These are phyloP conservation scores for Elongisporangium prolatum DNA, from an alignment of 352 stramenopile genomes.

Conservation along the genomic window DNA sequence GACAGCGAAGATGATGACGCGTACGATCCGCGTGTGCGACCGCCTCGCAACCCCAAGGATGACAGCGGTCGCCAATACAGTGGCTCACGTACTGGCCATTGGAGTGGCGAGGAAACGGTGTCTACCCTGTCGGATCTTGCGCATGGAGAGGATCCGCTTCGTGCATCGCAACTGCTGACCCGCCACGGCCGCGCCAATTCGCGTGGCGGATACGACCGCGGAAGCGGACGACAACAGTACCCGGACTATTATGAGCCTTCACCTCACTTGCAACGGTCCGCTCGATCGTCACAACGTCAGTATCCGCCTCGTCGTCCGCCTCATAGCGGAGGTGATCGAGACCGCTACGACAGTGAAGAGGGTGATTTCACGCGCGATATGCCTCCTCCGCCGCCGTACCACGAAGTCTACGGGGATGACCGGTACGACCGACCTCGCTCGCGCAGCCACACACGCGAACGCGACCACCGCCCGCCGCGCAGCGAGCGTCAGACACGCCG, in stretches of 20 bases:
- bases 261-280: not conserved
- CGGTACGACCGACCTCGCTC: not conserved
- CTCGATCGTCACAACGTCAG: not conserved
- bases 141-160: not conserved
- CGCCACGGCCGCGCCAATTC: not conserved
- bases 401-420: slow-evolving; percentile 1
- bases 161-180: not conserved
- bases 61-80: not conserved
- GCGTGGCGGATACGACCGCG: not conserved
- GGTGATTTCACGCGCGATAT: not conserved
- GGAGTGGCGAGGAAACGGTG: not conserved
- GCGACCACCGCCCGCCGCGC: not conserved
- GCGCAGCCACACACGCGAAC: not conserved
- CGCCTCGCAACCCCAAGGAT: not conserved
- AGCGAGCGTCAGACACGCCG: not conserved
- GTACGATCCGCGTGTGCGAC: not conserved
- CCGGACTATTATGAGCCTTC: not conserved
- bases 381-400: not conserved
- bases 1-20: not conserved
- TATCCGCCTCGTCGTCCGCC: not conserved
- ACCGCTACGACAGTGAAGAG: slow-evolving; percentile 1
- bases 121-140: not conserved
- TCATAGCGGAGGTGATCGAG: not conserved
- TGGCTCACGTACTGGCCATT: not conserved
- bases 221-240: not conserved